These are phyloP conservation scores for Eucalyptus dawsonii DNA, from an alignment of 345 rosid species.

Conservation along the genomic window DNA sequence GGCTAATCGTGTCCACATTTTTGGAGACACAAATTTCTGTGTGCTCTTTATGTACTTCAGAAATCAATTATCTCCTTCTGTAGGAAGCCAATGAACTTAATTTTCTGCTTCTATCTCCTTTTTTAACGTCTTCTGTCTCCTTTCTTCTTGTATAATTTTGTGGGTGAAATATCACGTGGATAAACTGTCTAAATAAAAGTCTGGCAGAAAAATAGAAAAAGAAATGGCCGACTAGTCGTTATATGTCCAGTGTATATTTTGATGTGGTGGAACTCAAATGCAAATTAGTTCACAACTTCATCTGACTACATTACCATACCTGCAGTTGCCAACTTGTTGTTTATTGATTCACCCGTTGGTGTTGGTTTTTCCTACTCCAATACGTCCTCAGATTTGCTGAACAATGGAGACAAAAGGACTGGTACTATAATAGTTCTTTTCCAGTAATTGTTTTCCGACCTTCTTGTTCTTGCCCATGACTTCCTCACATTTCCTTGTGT, in stretches of 20 bases:
- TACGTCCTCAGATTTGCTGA: conserved; percentile 44
- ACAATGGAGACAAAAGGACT: conserved; percentile 30
- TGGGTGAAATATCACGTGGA: not conserved
- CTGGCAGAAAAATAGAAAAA: not conserved
- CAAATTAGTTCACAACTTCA: not conserved
- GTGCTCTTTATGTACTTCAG: not conserved
- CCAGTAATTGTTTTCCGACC: not conserved
- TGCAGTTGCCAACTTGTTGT: conserved; percentile 79
- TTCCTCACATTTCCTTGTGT: not conserved
- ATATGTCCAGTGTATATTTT: not conserved
- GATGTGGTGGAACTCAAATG: not conserved
- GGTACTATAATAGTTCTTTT: conserved; percentile 23
- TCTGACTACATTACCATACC: not conserved
- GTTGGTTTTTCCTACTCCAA: conserved; percentile 92
- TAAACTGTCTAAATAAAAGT: not conserved
- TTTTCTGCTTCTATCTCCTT: not conserved
- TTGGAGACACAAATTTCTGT: not conserved
- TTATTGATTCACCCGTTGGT: conserved; percentile 89
- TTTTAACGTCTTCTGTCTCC: not conserved
- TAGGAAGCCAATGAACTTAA: not conserved
- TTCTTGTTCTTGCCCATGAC: not conserved
- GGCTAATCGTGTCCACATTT: not conserved
- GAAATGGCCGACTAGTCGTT: not conserved
- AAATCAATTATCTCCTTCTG: not conserved
- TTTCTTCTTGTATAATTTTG: not conserved